phyloP scores from a whole-genome alignment of 2,329 filamentous ascomycete species.

The Botrytis byssoidea region DNA sequence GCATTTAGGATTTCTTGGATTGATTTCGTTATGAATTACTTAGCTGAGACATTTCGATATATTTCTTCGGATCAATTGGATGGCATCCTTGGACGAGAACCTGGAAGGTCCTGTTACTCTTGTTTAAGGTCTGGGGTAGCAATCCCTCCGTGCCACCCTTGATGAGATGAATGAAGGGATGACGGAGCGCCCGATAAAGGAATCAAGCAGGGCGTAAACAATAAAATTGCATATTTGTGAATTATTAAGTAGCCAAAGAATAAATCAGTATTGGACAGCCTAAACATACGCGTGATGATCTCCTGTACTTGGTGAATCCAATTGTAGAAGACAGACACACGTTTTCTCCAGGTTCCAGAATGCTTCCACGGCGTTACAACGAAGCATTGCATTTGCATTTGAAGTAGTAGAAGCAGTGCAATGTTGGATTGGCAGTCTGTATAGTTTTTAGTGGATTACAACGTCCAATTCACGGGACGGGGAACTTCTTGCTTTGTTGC shows the following conservation, averaged over 20 bases:
- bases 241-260: background rate
- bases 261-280: background rate
- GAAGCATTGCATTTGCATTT: slow-evolving; percentile 23
- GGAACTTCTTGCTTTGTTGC: slow-evolving; percentile 16
- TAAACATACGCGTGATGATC: slow-evolving; percentile 14
- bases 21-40: slow-evolving; percentile 16
- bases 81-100: slow-evolving; percentile 13
- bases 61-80: slow-evolving; percentile 15
- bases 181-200: slow-evolving; percentile 20
- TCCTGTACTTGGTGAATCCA: slow-evolving; percentile 1
- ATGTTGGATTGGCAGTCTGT: slow-evolving; percentile 13
- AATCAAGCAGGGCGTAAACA: background rate
- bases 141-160: slow-evolving; percentile 16
- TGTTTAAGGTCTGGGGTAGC: slow-evolving; percentile 9
- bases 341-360: slow-evolving; percentile 24
- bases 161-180: slow-evolving; percentile 15
- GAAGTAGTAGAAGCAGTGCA: slow-evolving; percentile 9
- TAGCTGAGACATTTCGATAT: slow-evolving; percentile 17
- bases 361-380: slow-evolving; percentile 16
- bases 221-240: background rate
- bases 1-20: slow-evolving; percentile 12
- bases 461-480: slow-evolving; percentile 16
- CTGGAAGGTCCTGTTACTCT: slow-evolving; percentile 10
- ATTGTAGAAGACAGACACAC: slow-evolving; percentile 10
- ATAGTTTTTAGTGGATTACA: slow-evolving; percentile 5